Percentiles rank a stretch among this genome's conserved stretches.
Evolutionary conservation across 148 eudicot species (phyloP).

Genomic region (Vaccinium macrocarpon): DNA sequence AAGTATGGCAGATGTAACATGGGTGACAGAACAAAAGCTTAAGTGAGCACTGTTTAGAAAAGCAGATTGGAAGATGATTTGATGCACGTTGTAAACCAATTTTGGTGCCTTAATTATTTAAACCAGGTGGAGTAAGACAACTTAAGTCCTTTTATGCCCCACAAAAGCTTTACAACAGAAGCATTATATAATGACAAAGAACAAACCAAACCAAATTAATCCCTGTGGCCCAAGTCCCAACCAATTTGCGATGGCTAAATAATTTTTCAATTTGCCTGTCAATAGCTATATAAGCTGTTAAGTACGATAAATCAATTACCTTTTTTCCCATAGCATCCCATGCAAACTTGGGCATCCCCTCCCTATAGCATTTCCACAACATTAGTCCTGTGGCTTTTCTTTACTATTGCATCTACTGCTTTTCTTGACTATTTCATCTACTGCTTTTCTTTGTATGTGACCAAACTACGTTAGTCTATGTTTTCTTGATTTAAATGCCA

Average conservation of each 20-base stretch:
- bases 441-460: background rate
- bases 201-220: background rate
- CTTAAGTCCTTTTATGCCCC: background rate
- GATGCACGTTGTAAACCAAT: background rate
- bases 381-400: background rate
- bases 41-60: background rate
- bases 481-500: background rate
- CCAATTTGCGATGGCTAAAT: too few relatives aligned
- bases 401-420: too few relatives aligned
- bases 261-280: background rate
- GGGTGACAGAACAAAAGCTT: background rate
- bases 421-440: background rate
- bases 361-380: background rate
- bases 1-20: background rate
- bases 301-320: background rate
- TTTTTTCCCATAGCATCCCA: background rate
- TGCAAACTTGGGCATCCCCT: background rate
- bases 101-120: background rate
- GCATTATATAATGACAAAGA: background rate
- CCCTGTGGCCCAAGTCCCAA: too few relatives aligned
- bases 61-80: slow-evolving; percentile 7
- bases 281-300: background rate
- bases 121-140: slow-evolving; percentile 1
- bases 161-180: background rate
- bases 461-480: background rate